Percentiles rank a stretch among this genome's conserved stretches.
phyloP scores from a whole-genome alignment of 2,329 filamentous ascomycete species.

The Aspergillus glaucus region DNA sequence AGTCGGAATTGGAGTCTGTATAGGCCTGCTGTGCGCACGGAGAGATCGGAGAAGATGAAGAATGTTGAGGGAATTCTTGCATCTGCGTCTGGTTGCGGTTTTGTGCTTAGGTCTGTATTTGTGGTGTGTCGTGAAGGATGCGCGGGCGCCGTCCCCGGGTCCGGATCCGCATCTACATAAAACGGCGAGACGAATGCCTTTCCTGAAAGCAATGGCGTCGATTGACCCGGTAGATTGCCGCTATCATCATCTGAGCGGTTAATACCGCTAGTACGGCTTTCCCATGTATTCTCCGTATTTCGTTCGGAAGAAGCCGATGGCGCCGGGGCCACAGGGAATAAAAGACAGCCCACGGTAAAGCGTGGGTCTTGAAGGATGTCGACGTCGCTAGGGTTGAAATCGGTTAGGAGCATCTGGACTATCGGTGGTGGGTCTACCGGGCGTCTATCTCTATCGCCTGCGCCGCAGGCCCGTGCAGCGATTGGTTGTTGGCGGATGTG shows the following conservation, averaged over 20 bases:
- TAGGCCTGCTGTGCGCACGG: constrained; percentile 39
- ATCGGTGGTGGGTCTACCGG: constrained; percentile 44
- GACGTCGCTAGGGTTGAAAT: constrained; percentile 38
- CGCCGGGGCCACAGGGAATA: constrained; percentile 29
- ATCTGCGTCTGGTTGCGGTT: constrained; percentile 8
- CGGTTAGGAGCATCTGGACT: constrained; percentile 39
- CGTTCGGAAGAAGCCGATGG: constrained; percentile 3
- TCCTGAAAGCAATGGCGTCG: constrained; percentile 30
- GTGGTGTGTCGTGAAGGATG: constrained; percentile 23
- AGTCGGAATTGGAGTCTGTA: constrained; percentile 43
- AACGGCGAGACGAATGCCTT: constrained; percentile 39
- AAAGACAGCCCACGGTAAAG: constrained; percentile 40
- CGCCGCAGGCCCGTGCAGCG: constrained; percentile 41
- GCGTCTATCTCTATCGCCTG: constrained; percentile 42
- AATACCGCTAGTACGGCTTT: constrained; percentile 5
- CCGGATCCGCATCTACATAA: constrained; percentile 37
- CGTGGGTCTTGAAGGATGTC: constrained; percentile 34
- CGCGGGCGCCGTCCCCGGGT: constrained; percentile 34
- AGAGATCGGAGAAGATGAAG: constrained; percentile 45
- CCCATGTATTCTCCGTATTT: neutral
- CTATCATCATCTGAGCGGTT: constrained; percentile 1
- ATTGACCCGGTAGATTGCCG: constrained; percentile 13
- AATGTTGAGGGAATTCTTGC: constrained; percentile 32
- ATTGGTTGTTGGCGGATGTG: constrained; percentile 43
- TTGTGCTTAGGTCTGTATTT: neutral